Base-by-base conservation (phyloP, 2,329 filamentous ascomycete species). In the Venturiaceae sp. region DNA sequence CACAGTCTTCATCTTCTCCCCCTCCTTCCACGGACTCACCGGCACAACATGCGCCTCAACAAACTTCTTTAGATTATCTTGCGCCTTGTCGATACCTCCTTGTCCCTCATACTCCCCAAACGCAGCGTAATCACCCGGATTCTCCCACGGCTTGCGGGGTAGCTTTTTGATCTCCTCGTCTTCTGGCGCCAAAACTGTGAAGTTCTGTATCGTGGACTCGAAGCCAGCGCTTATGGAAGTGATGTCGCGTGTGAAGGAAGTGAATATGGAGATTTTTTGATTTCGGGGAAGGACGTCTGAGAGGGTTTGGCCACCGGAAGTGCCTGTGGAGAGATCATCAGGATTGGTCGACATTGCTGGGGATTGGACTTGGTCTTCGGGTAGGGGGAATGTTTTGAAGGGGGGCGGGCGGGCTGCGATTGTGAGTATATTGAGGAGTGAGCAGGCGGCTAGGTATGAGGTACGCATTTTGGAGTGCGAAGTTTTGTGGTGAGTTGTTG, bases 71-170 rank as follows among this genome's bases (percentile, higher is more conserved):
- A 97, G 70, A 67, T 97, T 97, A 63, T 75, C 75, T 62, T 84
- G 81, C 7, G 94, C 92, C 54, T 91, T 80, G 59, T 90, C 85
- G 66, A 87, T 82, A 0, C 91, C 92, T 16, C 83, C 82, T 1
- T 79, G 75, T 0, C 91, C 91, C 52, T 87, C 83, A 68, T 96
- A 96, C 1, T 80, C 77, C 0, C 90, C 90, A 3, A 87, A 74
- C 1, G 72, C 71, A 3, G 78, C 74, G 69, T 94, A 92, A 63
- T 96, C 91, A 56, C 80, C 73, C 0, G 87, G 83, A 62, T 92
- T 79, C 66, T 85, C 89, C 90, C 90, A 95, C 0, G 92, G 92
- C 71, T 96, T 97, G 56, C 87, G 80, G 0, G 91, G 88, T 26
- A 97, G 76, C 0, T 73, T 76, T 63, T 88, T 87, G 67, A 99